Conservation (phyloP, 169 alveolate genomes). For the Cryptosporidium ryanae region DNA sequence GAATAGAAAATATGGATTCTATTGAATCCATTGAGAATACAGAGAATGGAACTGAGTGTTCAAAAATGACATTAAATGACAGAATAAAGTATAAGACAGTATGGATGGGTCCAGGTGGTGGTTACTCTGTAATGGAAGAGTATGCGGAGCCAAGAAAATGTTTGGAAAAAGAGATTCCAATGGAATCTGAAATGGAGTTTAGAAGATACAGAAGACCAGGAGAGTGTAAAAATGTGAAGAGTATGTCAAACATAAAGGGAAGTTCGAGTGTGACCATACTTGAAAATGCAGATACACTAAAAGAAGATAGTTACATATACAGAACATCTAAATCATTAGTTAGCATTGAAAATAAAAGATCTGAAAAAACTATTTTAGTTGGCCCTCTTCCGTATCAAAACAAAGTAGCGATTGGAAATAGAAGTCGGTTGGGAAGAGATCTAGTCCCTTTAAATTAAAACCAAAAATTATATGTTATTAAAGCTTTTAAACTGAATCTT, state of each 20-base stretch:
- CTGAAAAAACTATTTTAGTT: constrained; percentile 6
- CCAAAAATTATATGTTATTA: background rate
- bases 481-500: background rate
- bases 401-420: constrained; percentile 65
- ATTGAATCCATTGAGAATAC: constrained; percentile 14
- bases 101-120: constrained; percentile 75
- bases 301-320: constrained; percentile 38
- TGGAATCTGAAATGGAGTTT: constrained; percentile 10
- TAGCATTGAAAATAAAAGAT: constrained; percentile 4
- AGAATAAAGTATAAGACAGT: constrained; percentile 44
- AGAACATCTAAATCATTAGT: constrained; percentile 46
- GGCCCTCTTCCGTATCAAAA: constrained; percentile 65
- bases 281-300: constrained; percentile 16
- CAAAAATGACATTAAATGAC: background rate
- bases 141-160: constrained; percentile 33
- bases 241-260: constrained; percentile 14
- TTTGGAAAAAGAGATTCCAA: constrained; percentile 45
- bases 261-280: constrained; percentile 24
- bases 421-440: constrained; percentile 60
- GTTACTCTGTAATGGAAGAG: constrained; percentile 67
- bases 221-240: constrained; percentile 15
- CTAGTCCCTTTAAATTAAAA: constrained; percentile 35
- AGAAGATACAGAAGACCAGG: constrained; percentile 37
- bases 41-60: background rate
- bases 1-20: background rate